These are phyloP conservation scores for Pythium apleroticum DNA, from an alignment of 352 stramenopile genomes.

Conservation along the genomic window DNA sequence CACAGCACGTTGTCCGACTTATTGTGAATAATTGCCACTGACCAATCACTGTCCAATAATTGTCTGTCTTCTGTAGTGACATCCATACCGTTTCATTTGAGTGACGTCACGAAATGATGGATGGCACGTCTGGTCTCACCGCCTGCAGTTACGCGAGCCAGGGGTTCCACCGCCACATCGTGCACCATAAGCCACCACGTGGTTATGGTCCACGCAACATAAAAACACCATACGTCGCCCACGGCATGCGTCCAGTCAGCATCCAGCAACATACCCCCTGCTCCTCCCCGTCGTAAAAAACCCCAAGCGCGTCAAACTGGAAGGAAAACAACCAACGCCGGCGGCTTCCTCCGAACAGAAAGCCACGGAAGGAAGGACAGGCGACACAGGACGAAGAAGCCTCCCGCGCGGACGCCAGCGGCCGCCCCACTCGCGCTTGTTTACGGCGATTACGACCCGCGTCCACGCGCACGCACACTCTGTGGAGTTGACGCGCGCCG, in stretches of 20 bases:
- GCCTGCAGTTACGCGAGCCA: not conserved
- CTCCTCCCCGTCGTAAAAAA: not conserved
- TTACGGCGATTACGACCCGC: not conserved
- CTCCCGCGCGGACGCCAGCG: too few species aligned
- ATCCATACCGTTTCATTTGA: not conserved
- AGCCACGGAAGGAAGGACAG: conserved; percentile 4
- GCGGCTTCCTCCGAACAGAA: conserved; percentile 6
- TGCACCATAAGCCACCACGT: not conserved
- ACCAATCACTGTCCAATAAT: too few species aligned
- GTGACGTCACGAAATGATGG: not conserved
- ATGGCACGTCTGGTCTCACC: not conserved
- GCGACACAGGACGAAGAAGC: too few species aligned
- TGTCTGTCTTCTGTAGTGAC: not conserved
- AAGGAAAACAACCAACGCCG: not conserved
- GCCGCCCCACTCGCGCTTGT: not conserved
- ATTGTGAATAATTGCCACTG: too few species aligned
- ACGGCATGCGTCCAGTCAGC: not conserved
- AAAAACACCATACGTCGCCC: not conserved
- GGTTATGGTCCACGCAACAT: not conserved
- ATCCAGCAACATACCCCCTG: not conserved
- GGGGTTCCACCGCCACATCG: not conserved
- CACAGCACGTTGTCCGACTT: too few species aligned
- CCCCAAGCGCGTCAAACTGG: not conserved
- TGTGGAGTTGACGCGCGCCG: too few species aligned
- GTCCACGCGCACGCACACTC: too few species aligned